These are phyloP conservation scores for Aspergillus caelatus DNA, from an alignment of 2,329 filamentous ascomycete genomes.

Conservation along the genomic window DNA sequence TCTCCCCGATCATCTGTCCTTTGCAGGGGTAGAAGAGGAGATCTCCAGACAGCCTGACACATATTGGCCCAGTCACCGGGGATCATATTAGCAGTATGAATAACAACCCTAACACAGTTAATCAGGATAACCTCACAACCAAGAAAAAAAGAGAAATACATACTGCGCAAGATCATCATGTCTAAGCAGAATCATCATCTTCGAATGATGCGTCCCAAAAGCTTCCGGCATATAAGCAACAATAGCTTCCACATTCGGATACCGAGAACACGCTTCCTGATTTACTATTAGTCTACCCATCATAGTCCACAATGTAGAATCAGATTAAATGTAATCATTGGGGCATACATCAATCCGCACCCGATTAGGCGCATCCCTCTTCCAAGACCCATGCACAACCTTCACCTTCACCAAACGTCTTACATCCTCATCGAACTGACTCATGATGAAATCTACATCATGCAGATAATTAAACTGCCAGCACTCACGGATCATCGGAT, in stretches of 20 bases:
- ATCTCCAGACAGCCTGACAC: conserved; percentile 81
- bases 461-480: conserved; percentile 62
- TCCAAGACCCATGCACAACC: conserved; percentile 68
- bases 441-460: conserved; percentile 63
- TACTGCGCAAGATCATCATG: conserved; percentile 74
- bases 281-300: too few species aligned
- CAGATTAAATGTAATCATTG: neutral
- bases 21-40: conserved; percentile 65
- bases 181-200: conserved; percentile 83
- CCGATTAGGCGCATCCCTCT: conserved; percentile 65
- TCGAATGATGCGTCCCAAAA: conserved; percentile 83
- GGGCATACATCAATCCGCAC: conserved; percentile 58
- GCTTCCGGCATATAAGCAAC: conserved; percentile 78
- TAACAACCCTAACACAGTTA: conserved; percentile 59
- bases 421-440: conserved; percentile 61
- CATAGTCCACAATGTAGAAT: neutral
- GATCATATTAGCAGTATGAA: conserved; percentile 95
- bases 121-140: neutral
- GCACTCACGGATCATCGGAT: conserved; percentile 69
- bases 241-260: conserved; percentile 70
- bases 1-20: conserved; percentile 7
- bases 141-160: conserved; percentile 12
- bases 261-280: conserved; percentile 63
- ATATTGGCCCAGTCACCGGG: conserved; percentile 82
- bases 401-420: conserved; percentile 57